A percentile compares a stretch with the other conserved stretches of the same genome.
Conservation (phyloP, 352 stramenopile species). For the Thalassiosira mediterranea region DNA sequence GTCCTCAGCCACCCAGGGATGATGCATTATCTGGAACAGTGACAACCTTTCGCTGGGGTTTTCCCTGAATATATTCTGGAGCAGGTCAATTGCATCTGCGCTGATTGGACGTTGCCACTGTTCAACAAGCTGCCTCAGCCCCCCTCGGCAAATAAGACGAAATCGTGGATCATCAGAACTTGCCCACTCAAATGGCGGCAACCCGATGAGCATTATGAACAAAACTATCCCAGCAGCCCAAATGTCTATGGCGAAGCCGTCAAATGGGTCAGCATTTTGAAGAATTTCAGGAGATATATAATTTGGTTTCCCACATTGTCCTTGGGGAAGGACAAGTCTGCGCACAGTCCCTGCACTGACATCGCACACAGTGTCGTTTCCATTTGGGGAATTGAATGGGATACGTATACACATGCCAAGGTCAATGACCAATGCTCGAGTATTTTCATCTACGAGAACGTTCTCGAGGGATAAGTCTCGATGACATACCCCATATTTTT, state of each 20-base stretch:
- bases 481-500: slow-evolving; percentile 80
- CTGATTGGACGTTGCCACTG: slow-evolving; percentile 61
- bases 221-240: slow-evolving; percentile 92
- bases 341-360: slow-evolving; percentile 50
- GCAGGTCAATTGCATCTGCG: slow-evolving; percentile 52
- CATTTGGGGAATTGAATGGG: slow-evolving; percentile 53
- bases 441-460: slow-evolving; percentile 88
- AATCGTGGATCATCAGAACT: slow-evolving; percentile 88
- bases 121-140: slow-evolving; percentile 58
- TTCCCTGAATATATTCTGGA: slow-evolving; percentile 76
- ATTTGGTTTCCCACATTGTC: slow-evolving; percentile 90
- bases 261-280: slow-evolving; percentile 82
- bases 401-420: slow-evolving; percentile 85
- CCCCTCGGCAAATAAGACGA: slow-evolving; percentile 77
- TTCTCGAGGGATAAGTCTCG: slow-evolving; percentile 95
- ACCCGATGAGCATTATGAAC: slow-evolving; percentile 93
- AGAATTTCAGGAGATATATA: slow-evolving; percentile 94
- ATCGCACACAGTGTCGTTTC: slow-evolving; percentile 30
- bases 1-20: slow-evolving; percentile 69
- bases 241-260: slow-evolving; percentile 90
- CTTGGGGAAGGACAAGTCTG: slow-evolving; percentile 54
- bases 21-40: slow-evolving; percentile 65
- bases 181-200: slow-evolving; percentile 91
- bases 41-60: slow-evolving; percentile 64
- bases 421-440: slow-evolving; percentile 81